These are phyloP conservation scores for Fusarium verticillioides DNA, from an alignment of 2,329 filamentous ascomycete species.

Conservation along the genomic window DNA sequence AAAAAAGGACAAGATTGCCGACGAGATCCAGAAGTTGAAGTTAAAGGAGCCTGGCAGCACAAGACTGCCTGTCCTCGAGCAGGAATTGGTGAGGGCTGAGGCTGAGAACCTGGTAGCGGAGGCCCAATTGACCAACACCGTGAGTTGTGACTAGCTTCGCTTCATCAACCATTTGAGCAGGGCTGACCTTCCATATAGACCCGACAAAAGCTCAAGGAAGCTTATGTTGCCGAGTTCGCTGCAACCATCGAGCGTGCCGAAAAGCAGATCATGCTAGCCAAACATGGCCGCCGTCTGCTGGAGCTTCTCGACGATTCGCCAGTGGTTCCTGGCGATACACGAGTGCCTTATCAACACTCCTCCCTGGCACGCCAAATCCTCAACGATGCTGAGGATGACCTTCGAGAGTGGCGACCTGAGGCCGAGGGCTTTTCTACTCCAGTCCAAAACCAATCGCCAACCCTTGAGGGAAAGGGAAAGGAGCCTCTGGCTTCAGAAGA, in stretches of 20 bases:
- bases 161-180: not conserved
- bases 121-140: slow-evolving; percentile 94
- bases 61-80: slow-evolving; percentile 85
- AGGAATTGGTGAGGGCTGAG: slow-evolving; percentile 95
- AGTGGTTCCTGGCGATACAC: slow-evolving; percentile 84
- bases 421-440: slow-evolving; percentile 47
- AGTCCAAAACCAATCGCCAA: slow-evolving; percentile 38
- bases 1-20: slow-evolving; percentile 85
- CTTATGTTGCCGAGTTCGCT: slow-evolving; percentile 87
- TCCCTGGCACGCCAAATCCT: slow-evolving; percentile 83
- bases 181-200: slow-evolving; percentile 68
- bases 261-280: slow-evolving; percentile 94
- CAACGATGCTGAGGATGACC: slow-evolving; percentile 90
- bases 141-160: slow-evolving; percentile 57
- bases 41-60: slow-evolving; percentile 89
- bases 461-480: slow-evolving; percentile 44
- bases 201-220: slow-evolving; percentile 94
- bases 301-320: slow-evolving; percentile 90
- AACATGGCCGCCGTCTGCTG: slow-evolving; percentile 86
- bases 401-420: slow-evolving; percentile 76
- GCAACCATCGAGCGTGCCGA: slow-evolving; percentile 95
- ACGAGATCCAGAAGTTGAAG: slow-evolving; percentile 93
- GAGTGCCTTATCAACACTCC: slow-evolving; percentile 73
- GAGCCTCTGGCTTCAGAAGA: slow-evolving; percentile 30
- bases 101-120: slow-evolving; percentile 96